Evolutionary conservation across 192 early-diverging fungal genomes (phyloP).

Genomic region (Coemansia asiatica): DNA sequence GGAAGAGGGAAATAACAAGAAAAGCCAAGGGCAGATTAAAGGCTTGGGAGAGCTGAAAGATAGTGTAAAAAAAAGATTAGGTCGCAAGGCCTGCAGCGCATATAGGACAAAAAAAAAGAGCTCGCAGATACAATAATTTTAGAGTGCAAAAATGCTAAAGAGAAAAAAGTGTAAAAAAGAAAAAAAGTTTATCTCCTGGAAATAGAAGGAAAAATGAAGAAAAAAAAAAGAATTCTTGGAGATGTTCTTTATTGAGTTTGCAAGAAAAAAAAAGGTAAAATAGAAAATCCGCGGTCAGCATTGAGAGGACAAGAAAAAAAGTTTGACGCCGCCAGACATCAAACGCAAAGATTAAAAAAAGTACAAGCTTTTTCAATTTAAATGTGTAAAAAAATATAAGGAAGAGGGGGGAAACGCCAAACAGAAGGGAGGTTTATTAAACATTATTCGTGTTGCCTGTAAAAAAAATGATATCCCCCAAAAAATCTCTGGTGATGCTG

Average conservation of each 20-base stretch:
- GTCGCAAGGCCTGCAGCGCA: too few species aligned
- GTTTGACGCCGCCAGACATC: slow-evolving; percentile 1
- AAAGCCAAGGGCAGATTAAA: background rate
- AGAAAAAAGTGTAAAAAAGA: slow-evolving; percentile 2
- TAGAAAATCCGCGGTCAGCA: background rate
- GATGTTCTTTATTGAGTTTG: background rate
- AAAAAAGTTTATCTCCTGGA: background rate
- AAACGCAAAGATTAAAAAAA: slow-evolving; percentile 3
- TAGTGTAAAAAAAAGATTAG: too few species aligned
- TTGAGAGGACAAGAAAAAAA: background rate
- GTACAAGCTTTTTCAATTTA: background rate
- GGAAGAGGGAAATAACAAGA: background rate
- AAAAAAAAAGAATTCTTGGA: background rate
- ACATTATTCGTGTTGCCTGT: background rate
- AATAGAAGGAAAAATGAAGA: background rate
- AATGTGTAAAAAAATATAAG: background rate
- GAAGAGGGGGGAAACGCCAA: background rate
- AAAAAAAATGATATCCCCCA: background rate
- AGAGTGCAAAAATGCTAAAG: background rate
- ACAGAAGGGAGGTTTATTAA: background rate
- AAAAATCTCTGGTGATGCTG: background rate
- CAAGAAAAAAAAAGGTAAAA: background rate
- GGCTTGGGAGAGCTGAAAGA: background rate
- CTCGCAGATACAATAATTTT: background rate
- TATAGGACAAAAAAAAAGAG: background rate